phyloP scores from a whole-genome alignment of 441 rosid species.

The Theobroma grandiflorum region DNA sequence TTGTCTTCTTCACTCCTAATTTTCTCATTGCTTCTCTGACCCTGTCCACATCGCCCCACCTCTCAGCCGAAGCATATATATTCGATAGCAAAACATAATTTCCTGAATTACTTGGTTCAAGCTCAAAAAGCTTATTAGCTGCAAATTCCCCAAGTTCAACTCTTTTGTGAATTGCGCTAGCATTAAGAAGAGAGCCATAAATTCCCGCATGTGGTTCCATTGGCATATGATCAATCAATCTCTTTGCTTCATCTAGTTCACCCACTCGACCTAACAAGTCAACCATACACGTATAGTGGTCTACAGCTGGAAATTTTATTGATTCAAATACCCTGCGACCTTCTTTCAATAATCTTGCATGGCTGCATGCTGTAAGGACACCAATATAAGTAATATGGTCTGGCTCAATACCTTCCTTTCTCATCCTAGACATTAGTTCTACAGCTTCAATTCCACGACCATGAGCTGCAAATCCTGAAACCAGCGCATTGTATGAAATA shows the following conservation, averaged over 20 bases:
- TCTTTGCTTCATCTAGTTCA: conserved; percentile 52
- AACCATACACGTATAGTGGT: conserved; percentile 65
- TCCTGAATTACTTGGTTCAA: conserved; percentile 48
- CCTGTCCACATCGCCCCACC: conserved; percentile 61
- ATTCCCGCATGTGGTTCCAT: conserved; percentile 54
- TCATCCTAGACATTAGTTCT: conserved; percentile 54
- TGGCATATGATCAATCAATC: conserved; percentile 49
- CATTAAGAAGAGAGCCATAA: conserved; percentile 65
- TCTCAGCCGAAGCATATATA: conserved; percentile 50
- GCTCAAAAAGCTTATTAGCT: conserved; percentile 43
- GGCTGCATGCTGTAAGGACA: conserved; percentile 63
- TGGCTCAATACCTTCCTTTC: conserved; percentile 45
- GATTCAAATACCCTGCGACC: conserved; percentile 48
- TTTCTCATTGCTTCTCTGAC: conserved; percentile 47
- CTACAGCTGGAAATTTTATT: conserved; percentile 43
- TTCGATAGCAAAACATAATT: conserved; percentile 56
- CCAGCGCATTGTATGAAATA: conserved; percentile 52
- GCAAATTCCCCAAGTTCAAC: conserved; percentile 51
- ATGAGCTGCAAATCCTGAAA: conserved; percentile 62
- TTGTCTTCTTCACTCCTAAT: conserved; percentile 49
- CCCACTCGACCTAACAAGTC: conserved; percentile 65
- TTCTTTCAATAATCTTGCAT: conserved; percentile 55
- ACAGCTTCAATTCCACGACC: conserved; percentile 60
- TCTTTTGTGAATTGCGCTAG: conserved; percentile 56
- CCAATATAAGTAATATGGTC: conserved; percentile 60